Evolutionary conservation across 345 rosid genomes (phyloP).

Genomic region (Gossypium stocksii): DNA sequence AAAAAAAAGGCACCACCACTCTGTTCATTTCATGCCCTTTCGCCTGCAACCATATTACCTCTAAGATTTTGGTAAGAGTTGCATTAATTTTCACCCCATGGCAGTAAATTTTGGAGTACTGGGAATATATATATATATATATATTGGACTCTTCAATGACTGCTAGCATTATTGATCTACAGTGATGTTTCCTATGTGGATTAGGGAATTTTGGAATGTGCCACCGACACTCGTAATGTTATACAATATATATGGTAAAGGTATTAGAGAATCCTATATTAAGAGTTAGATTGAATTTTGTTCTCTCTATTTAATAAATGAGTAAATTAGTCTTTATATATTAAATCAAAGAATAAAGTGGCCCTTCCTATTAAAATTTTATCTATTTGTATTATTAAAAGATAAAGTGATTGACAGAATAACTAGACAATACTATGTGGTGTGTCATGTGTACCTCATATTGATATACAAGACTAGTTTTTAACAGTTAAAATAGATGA

Average conservation of each 20-base stretch:
- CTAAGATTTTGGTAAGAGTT: not conserved
- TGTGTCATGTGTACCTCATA: not conserved
- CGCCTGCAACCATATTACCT: not conserved
- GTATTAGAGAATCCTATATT: too few relatives aligned
- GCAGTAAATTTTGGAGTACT: not conserved
- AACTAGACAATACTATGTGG: not conserved
- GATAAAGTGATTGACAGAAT: not conserved
- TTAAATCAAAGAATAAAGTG: too few relatives aligned
- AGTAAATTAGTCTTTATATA: rapidly evolving
- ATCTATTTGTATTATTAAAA: too few relatives aligned
- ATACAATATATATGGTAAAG: too few relatives aligned
- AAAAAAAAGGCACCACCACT: not conserved
- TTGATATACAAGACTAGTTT: too few relatives aligned
- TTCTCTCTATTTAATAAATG: too few relatives aligned
- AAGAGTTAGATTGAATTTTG: too few relatives aligned
- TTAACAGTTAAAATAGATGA: too few relatives aligned
- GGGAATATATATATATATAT: not conserved
- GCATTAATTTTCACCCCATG: not conserved
- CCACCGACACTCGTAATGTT: not conserved
- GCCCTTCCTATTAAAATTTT: too few relatives aligned
- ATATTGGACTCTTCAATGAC: not conserved
- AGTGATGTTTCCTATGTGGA: not conserved
- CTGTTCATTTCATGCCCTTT: not conserved
- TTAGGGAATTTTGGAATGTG: not conserved
- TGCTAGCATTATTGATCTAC: not conserved